Base-by-base conservation (phyloP, 805 yeast genomes). In the Metschnikowia hibisci region DNA sequence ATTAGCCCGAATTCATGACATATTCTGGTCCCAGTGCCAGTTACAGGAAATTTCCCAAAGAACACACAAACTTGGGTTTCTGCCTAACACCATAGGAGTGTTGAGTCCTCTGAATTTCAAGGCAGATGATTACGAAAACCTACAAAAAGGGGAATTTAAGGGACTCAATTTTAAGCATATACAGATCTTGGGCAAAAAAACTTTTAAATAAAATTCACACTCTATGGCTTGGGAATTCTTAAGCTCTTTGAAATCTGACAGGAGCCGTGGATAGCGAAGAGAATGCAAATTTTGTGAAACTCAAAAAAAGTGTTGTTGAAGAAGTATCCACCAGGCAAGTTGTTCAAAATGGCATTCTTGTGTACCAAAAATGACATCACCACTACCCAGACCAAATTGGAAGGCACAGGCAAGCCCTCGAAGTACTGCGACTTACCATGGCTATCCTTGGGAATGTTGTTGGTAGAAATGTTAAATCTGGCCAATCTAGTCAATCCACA, bases 331-430 rank as follows among this genome's bases (percentile, higher is more conserved):
- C 81, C 78, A 5, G 95, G 91, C 43, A 91, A 64, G 16, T 72
- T 57, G 18, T 69, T 74, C 50, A 70, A 62, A 42, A 79, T 77
- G 42, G 68, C 73, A 36, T 62, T 66, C 37, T 74, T 68, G 50
- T 72, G 73, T 4, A 86, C 87, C 55, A 84, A 75, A 44, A 67
- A 67, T 3, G 87, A 86, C 88, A 91, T 83, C 29, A 80, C 58
- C 1, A 69, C 70, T 13, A 93, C 96, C 61, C 91, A 73, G 39
- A 76, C 68, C 52, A 93, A 71, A 30, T 95, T 82, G 2, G 95
- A 81, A 43, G 99, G 99, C 52, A 93, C 89, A 9, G 99, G 99
- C 41, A 93, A 77, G 3, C 99, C 99, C 70, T 93, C 99, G 63
- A 93, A 93, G 67, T 81, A 91, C 60, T 85, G 82, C 27, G 93